Evolutionary conservation across 1,139 yeast genomes (phyloP).

Genomic region (Sporopachydermia cereana): DNA sequence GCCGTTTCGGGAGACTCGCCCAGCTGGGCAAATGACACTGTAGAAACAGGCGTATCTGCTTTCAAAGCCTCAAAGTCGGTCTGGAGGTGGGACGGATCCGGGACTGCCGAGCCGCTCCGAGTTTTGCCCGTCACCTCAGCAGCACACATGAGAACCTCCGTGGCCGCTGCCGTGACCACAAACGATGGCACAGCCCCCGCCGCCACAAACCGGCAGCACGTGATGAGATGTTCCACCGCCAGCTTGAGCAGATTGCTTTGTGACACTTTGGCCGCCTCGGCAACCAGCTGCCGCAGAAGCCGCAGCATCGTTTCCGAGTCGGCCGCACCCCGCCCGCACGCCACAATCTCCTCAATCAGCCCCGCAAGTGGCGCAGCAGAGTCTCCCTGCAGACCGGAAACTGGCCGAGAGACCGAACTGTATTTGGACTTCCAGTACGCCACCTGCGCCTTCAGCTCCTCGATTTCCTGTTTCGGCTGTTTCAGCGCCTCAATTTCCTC

Average conservation of each 20-base stretch:
- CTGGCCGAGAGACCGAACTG: not conserved
- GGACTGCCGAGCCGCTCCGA: not conserved
- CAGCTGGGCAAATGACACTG: not conserved
- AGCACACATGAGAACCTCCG: not conserved
- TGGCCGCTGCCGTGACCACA: not conserved
- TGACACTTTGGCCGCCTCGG: slow-evolving; percentile 1
- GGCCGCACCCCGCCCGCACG: not conserved
- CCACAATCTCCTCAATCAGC: not conserved
- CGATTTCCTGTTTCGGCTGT: slow-evolving; percentile 6
- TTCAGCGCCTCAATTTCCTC: slow-evolving; percentile 10
- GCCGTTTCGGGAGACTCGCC: not conserved
- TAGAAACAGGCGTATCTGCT: not conserved
- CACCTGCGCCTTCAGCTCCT: slow-evolving; percentile 3
- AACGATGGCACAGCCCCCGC: not conserved
- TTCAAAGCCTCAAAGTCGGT: not conserved
- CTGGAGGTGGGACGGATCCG: not conserved
- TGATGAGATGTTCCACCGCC: slow-evolving; percentile 6
- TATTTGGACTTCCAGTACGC: slow-evolving; percentile 1
- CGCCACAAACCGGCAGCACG: not conserved
- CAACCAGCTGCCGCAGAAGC: not conserved
- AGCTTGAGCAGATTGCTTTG: slow-evolving; percentile 4
- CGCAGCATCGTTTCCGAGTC: not conserved
- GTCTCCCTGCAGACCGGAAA: not conserved
- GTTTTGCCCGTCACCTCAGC: not conserved
- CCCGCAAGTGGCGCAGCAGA: not conserved